These are phyloP conservation scores for Ophiostoma perfectum DNA, from an alignment of 2,329 filamentous ascomycete genomes.

Conservation along the genomic window DNA sequence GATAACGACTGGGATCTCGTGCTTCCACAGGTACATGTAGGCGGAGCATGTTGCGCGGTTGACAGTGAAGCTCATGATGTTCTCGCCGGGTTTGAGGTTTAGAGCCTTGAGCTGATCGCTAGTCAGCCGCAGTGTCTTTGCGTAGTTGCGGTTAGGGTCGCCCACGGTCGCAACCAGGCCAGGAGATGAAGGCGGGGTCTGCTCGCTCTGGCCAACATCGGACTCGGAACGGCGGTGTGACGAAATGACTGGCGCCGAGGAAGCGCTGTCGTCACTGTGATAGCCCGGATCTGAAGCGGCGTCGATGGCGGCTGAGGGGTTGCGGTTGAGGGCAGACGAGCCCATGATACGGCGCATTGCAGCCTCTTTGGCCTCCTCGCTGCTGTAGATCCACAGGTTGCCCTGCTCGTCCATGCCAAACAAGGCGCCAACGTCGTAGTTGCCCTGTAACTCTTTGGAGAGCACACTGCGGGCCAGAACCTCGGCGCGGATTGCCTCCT, in stretches of 20 bases:
- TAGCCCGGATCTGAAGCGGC: constrained; percentile 90
- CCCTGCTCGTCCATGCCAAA: constrained; percentile 94
- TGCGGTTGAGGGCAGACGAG: constrained; percentile 44
- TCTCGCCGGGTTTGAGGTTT: constrained; percentile 75
- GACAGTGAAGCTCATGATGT: constrained; percentile 92
- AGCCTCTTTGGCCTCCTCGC: constrained; percentile 88
- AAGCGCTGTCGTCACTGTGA: constrained; percentile 77
- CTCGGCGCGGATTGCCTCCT: constrained; percentile 85
- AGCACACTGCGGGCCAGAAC: constrained; percentile 90
- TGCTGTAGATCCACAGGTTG: constrained; percentile 99
- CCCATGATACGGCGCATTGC: constrained; percentile 64
- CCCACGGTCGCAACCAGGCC: constrained; percentile 52
- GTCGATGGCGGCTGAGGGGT: constrained; percentile 60
- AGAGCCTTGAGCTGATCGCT: constrained; percentile 90
- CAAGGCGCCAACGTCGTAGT: constrained; percentile 91
- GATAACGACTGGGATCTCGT: constrained; percentile 89
- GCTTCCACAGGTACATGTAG: constrained; percentile 88
- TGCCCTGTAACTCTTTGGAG: constrained; percentile 85
- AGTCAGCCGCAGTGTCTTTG: constrained; percentile 90
- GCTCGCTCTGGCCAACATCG: constrained; percentile 49
- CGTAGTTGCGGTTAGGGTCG: constrained; percentile 80
- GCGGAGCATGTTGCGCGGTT: constrained; percentile 90
- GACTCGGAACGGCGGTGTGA: constrained; percentile 63
- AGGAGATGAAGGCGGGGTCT: constrained; percentile 64
- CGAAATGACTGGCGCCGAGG: constrained; percentile 36